Evolutionary conservation across 371 early-diverging fungal genomes (phyloP).

Genomic region (Dichotomocladium elegans): DNA sequence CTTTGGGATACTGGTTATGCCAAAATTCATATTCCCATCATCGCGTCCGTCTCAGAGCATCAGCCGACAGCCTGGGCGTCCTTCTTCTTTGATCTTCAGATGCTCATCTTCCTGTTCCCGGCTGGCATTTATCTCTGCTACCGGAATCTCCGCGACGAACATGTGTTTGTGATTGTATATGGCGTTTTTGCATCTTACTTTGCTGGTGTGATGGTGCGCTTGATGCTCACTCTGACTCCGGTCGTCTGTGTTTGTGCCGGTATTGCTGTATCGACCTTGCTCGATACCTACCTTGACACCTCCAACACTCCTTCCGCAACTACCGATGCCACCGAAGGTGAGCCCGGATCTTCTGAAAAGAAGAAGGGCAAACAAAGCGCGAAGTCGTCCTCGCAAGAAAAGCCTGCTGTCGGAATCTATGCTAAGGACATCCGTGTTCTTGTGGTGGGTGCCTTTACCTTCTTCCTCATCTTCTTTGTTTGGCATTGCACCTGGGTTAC

Average conservation of each 20-base stretch:
- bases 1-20: constrained; percentile 99
- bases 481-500: constrained; percentile 99
- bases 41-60: constrained; percentile 99
- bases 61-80: constrained; percentile 99
- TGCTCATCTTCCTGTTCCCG: constrained; percentile 92
- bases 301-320: constrained; percentile 11
- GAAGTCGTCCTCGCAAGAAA: constrained; percentile 5
- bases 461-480: constrained; percentile 79
- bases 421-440: constrained; percentile 40
- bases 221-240: constrained; percentile 97
- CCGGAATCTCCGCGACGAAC: constrained; percentile 87
- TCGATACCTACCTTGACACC: constrained; percentile 73
- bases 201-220: constrained; percentile 99
- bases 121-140: constrained; percentile 97
- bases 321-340: constrained; percentile 3
- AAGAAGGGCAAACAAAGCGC: constrained; percentile 8
- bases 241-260: constrained; percentile 94
- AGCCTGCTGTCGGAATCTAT: constrained; percentile 34
- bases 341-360: constrained; percentile 12
- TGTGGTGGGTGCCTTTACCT: constrained; percentile 53
- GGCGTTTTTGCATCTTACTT: constrained; percentile 95
- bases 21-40: constrained; percentile 97
- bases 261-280: constrained; percentile 81
- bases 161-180: constrained; percentile 96
- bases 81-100: constrained; percentile 97